These are phyloP conservation scores for Austroboletus niveus DNA, from an alignment of 1,284 basidiomycete species.

Conservation along the genomic window DNA sequence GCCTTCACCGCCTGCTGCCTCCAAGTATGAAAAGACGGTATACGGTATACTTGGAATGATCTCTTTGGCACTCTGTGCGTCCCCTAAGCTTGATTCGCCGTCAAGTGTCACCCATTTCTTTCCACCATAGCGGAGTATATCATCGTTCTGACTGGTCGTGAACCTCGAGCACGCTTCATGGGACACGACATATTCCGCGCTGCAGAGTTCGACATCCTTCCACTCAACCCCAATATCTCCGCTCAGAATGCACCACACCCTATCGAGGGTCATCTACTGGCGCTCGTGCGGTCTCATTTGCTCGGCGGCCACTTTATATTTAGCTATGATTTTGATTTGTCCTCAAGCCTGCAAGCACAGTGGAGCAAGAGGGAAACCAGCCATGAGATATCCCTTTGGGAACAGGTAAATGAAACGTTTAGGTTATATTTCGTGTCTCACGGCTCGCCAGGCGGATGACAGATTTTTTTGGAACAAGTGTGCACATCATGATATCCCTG, in stretches of 20 bases:
- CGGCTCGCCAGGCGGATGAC: slow-evolving; percentile 72
- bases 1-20: slow-evolving; percentile 49
- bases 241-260: slow-evolving; percentile 72
- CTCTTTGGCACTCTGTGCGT: slow-evolving; percentile 81
- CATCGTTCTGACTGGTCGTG: slow-evolving; percentile 84
- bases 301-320: slow-evolving; percentile 83
- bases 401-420: slow-evolving; percentile 51
- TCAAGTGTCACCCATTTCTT: slow-evolving; percentile 2
- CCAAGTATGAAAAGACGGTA: slow-evolving; percentile 58
- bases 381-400: slow-evolving; percentile 64
- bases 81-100: slow-evolving; percentile 1
- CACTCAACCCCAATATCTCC: slow-evolving; percentile 70
- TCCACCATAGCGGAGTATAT: slow-evolving; percentile 81
- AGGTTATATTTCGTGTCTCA: slow-evolving; percentile 16
- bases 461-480: slow-evolving; percentile 98
- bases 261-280: slow-evolving; percentile 85
- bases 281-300: slow-evolving; percentile 85
- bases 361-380: slow-evolving; percentile 54
- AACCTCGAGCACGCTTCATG: slow-evolving; percentile 77
- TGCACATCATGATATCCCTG: slow-evolving; percentile 10
- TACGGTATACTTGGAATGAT: slow-evolving; percentile 89
- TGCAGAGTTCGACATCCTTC: slow-evolving; percentile 90
- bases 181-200: slow-evolving; percentile 87
- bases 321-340: slow-evolving; percentile 91
- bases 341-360: slow-evolving; percentile 86